phyloP scores from a whole-genome alignment of 2,329 filamentous ascomycete genomes.

The Karstenula rhodostoma region DNA sequence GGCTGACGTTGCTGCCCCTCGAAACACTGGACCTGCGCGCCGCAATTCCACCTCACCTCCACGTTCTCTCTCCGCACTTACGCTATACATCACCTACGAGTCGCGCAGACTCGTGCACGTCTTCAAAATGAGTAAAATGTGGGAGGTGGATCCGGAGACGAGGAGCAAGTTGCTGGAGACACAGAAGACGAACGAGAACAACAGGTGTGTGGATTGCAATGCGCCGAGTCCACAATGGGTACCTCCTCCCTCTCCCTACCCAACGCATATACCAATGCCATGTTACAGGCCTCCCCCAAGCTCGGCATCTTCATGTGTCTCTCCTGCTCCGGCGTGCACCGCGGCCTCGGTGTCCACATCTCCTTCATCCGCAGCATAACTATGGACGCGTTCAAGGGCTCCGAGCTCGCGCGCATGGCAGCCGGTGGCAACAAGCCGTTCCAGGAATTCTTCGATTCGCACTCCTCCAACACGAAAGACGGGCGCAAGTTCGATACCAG shows the following conservation, averaged over 20 bases:
- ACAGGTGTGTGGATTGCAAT: slow-evolving; percentile 91
- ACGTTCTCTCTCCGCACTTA: background rate
- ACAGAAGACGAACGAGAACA: slow-evolving; percentile 89
- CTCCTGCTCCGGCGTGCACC: slow-evolving; percentile 92
- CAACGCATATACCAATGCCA: slow-evolving; percentile 27
- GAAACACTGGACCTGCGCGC: slow-evolving; percentile 15
- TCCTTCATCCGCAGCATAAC: slow-evolving; percentile 97
- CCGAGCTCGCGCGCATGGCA: slow-evolving; percentile 93
- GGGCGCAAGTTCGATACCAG: slow-evolving; percentile 77
- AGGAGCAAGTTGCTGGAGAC: slow-evolving; percentile 93
- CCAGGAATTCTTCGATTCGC: slow-evolving; percentile 81
- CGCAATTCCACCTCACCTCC: slow-evolving; percentile 9
- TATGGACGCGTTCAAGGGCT: slow-evolving; percentile 97
- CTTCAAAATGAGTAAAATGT: slow-evolving; percentile 75
- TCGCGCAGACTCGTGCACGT: slow-evolving; percentile 14
- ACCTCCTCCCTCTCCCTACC: slow-evolving; percentile 17
- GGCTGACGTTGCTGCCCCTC: slow-evolving; percentile 19
- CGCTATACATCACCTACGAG: background rate
- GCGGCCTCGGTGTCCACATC: slow-evolving; percentile 95
- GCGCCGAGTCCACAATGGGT: slow-evolving; percentile 99
- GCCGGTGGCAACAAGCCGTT: slow-evolving; percentile 88
- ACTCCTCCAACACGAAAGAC: slow-evolving; percentile 55
- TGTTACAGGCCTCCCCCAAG: slow-evolving; percentile 76
- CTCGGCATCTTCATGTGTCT: slow-evolving; percentile 99
- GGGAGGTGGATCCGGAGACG: slow-evolving; percentile 98